Base-by-base conservation (phyloP, 2,329 filamentous ascomycete genomes). In the Fusarium anguioides region DNA sequence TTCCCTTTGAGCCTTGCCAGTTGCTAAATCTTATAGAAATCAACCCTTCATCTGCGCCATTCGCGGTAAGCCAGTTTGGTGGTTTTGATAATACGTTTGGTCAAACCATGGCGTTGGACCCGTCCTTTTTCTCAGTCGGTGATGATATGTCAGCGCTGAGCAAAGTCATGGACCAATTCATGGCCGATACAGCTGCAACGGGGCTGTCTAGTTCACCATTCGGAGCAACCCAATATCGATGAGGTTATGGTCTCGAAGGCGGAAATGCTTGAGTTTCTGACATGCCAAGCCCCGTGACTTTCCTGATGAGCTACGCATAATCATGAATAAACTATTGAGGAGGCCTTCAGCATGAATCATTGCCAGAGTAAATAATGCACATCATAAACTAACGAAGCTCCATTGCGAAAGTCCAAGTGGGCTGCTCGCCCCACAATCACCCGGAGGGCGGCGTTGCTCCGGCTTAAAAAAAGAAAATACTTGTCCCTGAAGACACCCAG, bases 41-140 rank as follows among this genome's bases (percentile, higher is more conserved):
- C 11, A 23, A 17, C 20, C 20, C n/a, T 5, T 36, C 15, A 21
- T 37, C 31, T 18, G n/a, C 36, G n/a, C 6, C 24, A n/a, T 23
- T 39, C 8, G 37, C 23, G 6, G 33, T 20, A 9, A 35, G 29
- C 11, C 31, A 23, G 9, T 40, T 64, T 15, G 52, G 45, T 20
- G 23, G 21, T 17, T 69, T 59, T 24, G 52, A 56, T 44, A 59
- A 49, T 17, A 59, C 27, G 4, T 64, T 49, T 14, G 60, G 48
- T 10, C 66, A 69, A 36, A 45, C 41, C 14, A 56, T 70, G 46
- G 40, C 55, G 14, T 31, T 68, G 8, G 63, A 70, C n/a, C 40
- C 55, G 10, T 60, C 44, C 11, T 58, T 69, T 12, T 27, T 60
- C 50, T 23, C 45, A 8, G 24, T 48, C 18, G 39, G 42, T 10